Evolutionary conservation across 2,329 filamentous ascomycete species (phyloP).

Genomic region (Alternaria ventricosa): DNA sequence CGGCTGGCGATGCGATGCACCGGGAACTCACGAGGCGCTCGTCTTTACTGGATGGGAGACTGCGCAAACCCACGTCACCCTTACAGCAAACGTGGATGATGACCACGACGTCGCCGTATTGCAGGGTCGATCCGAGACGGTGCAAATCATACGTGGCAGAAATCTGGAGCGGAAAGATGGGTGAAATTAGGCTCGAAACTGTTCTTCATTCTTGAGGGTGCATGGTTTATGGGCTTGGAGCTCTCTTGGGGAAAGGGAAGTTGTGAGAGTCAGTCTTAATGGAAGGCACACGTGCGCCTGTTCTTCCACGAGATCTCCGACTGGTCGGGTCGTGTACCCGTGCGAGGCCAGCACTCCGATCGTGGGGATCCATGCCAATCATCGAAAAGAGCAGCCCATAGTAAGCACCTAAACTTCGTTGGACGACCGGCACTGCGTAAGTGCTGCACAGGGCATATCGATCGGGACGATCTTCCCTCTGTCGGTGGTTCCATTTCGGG

Average conservation of each 20-base stretch:
- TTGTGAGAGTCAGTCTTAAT: not conserved
- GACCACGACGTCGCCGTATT: conserved; percentile 12
- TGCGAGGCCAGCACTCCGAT: not conserved
- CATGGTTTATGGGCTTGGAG: not conserved
- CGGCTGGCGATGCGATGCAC: conserved; percentile 35
- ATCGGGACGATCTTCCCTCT: not conserved
- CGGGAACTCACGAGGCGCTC: conserved; percentile 29
- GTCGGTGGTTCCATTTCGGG: conserved; percentile 4
- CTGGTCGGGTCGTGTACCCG: conserved; percentile 2
- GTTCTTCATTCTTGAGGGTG: not conserved
- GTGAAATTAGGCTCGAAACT: not conserved
- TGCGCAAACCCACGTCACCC: conserved; percentile 21
- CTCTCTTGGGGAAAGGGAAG: not conserved
- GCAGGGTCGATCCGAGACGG: conserved; percentile 13
- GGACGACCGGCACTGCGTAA: not conserved
- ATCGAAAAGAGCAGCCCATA: not conserved
- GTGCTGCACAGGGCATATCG: not conserved
- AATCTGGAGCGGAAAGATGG: conserved; percentile 26
- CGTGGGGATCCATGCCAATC: not conserved
- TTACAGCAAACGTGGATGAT: conserved; percentile 9
- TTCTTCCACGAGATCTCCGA: not conserved
- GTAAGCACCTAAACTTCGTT: not conserved
- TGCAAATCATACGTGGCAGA: conserved; percentile 22
- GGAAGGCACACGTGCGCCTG: not conserved
- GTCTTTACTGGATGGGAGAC: conserved; percentile 33